phyloP scores from a whole-genome alignment of 352 stramenopile genomes.

The Albugo candida region DNA sequence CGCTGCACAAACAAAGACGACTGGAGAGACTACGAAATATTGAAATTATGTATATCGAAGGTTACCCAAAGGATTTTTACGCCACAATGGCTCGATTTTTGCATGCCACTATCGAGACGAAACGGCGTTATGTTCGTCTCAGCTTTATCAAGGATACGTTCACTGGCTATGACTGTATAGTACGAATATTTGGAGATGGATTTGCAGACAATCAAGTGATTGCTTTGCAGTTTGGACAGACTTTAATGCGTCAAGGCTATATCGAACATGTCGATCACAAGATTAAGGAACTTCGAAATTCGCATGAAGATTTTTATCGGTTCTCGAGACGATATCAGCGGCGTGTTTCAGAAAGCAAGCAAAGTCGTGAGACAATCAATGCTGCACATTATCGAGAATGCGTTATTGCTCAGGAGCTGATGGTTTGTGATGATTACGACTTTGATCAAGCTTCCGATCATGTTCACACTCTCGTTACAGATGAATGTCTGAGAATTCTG shows the following conservation, averaged over 20 bases:
- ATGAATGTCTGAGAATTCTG: conserved; percentile 43
- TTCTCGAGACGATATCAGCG: conserved; percentile 36
- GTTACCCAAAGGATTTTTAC: conserved; percentile 62
- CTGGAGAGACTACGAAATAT: conserved; percentile 57
- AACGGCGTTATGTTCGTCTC: conserved; percentile 65
- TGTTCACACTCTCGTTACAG: conserved; percentile 64
- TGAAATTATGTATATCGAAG: conserved; percentile 59
- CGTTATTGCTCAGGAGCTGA: conserved; percentile 37
- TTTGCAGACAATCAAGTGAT: conserved; percentile 62
- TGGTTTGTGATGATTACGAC: conserved; percentile 41
- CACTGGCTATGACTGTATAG: conserved; percentile 48
- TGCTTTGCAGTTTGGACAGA: conserved; percentile 49
- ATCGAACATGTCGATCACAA: conserved; percentile 68
- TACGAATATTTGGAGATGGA: conserved; percentile 46
- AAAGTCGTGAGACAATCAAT: conserved; percentile 28
- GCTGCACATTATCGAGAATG: conserved; percentile 57
- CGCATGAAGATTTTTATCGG: conserved; percentile 70
- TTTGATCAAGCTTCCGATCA: conserved; percentile 54
- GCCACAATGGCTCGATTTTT: conserved; percentile 49
- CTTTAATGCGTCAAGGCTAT: conserved; percentile 58
- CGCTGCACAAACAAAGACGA: conserved; percentile 44
- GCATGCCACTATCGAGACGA: conserved; percentile 49
- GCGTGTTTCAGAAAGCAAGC: conserved; percentile 6
- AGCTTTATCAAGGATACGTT: conserved; percentile 80
- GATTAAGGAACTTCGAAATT: conserved; percentile 63